A percentile compares a stretch with the other conserved stretches of the same genome.
Evolutionary conservation across 2,329 filamentous ascomycete genomes (phyloP).

Genomic region (Pyrenophora graminea): DNA sequence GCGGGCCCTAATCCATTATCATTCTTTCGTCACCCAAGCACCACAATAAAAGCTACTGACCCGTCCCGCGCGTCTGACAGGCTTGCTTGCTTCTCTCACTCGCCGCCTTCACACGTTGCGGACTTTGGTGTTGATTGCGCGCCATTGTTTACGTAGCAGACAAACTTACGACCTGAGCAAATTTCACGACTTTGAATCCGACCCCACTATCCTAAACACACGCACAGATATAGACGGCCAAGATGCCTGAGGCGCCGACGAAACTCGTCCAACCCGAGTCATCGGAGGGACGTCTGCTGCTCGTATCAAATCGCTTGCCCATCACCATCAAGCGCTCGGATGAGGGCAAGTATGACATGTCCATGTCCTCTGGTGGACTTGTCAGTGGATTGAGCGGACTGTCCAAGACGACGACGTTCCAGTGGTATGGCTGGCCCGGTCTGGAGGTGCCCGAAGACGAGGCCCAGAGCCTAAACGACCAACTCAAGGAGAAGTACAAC

Average conservation of each 20-base stretch:
- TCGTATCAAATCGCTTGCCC: constrained; percentile 92
- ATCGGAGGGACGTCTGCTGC: constrained; percentile 64
- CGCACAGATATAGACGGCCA: constrained; percentile 5
- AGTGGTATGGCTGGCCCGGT: constrained; percentile 99
- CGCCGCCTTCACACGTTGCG: not conserved
- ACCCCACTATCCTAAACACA: constrained; percentile 4
- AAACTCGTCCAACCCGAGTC: constrained; percentile 31
- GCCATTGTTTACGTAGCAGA: constrained; percentile 3
- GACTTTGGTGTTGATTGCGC: constrained; percentile 4
- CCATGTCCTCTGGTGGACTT: constrained; percentile 94
- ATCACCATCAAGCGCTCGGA: constrained; percentile 95
- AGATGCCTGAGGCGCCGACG: constrained; percentile 39
- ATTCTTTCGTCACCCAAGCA: constrained; percentile 39
- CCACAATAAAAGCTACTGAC: constrained; percentile 9
- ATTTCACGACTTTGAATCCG: constrained; percentile 2
- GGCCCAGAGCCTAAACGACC: constrained; percentile 71
- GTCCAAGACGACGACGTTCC: constrained; percentile 89
- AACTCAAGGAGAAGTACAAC: constrained; percentile 83
- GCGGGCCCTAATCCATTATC: constrained; percentile 33
- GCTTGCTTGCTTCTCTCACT: not conserved
- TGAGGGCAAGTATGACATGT: constrained; percentile 89
- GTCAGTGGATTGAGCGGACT: constrained; percentile 92
- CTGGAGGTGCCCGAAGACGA: constrained; percentile 88
- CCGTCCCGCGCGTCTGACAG: constrained; percentile 2
- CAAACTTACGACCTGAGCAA: constrained; percentile 5